Percentiles rank a stretch among this genome's conserved stretches.
These are phyloP conservation scores for Coelastrella sp. DNA, from an alignment of 139 green algal species.

Conservation along the genomic window DNA sequence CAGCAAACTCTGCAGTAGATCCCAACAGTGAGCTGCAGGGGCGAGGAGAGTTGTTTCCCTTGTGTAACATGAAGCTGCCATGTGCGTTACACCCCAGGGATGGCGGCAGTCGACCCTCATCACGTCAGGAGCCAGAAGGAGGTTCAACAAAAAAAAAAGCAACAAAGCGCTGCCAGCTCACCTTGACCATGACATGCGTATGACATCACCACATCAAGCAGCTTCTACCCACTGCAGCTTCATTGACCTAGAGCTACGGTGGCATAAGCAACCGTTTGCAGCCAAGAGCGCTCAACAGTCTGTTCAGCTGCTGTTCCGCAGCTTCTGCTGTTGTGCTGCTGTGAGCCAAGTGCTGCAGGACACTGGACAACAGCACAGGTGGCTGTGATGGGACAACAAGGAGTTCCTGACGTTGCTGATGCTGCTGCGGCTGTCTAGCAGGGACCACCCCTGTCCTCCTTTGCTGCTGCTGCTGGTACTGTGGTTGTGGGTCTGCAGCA, in stretches of 20 bases:
- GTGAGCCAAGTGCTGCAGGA: background rate
- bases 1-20: too few relatives aligned
- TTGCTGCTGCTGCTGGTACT: background rate
- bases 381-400: background rate
- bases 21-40: too few relatives aligned
- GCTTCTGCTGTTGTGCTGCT: background rate
- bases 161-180: too few relatives aligned
- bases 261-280: background rate
- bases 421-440: background rate
- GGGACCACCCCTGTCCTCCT: background rate
- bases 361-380: background rate
- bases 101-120: too few relatives aligned
- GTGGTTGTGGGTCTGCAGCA: background rate
- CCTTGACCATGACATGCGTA: too few relatives aligned
- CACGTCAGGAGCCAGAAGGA: too few relatives aligned
- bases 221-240: too few relatives aligned
- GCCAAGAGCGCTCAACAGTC: background rate
- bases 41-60: too few relatives aligned
- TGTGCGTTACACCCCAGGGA: too few relatives aligned
- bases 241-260: background rate
- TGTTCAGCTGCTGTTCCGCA: background rate
- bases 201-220: too few relatives aligned
- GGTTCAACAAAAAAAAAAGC: too few relatives aligned
- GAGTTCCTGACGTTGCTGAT: background rate
- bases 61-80: too few relatives aligned